A percentile compares a stretch with the other conserved stretches of the same genome.
Conservation (phyloP, 2,329 filamentous ascomycete genomes). For the Pyricularia grisea region DNA sequence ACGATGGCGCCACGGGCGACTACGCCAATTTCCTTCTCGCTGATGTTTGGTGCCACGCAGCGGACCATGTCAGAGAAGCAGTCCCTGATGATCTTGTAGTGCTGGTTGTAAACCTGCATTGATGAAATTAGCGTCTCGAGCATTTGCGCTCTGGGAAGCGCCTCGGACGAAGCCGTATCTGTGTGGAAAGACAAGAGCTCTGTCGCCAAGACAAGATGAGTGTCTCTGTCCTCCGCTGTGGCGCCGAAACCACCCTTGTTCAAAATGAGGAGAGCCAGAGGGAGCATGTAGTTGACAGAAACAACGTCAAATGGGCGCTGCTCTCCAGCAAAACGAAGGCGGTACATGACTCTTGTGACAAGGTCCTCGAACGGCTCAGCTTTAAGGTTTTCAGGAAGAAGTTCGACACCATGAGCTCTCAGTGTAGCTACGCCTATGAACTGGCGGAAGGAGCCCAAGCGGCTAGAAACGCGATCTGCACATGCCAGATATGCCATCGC, state of each 20-base stretch:
- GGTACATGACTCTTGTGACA: constrained; percentile 81
- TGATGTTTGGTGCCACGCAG: constrained; percentile 76
- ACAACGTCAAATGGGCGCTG: constrained; percentile 89
- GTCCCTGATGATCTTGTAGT: constrained; percentile 93
- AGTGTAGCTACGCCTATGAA: constrained; percentile 86
- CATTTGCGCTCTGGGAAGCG: constrained; percentile 67
- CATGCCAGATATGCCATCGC: constrained; percentile 72
- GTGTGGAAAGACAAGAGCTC: constrained; percentile 89
- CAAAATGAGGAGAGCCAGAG: constrained; percentile 71
- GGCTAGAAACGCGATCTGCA: constrained; percentile 61
- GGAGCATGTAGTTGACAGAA: constrained; percentile 79
- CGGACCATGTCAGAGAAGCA: constrained; percentile 80
- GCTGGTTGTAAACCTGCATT: constrained; percentile 83
- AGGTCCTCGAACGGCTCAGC: constrained; percentile 77
- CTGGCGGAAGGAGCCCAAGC: constrained; percentile 65
- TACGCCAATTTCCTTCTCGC: constrained; percentile 58
- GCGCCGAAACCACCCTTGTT: constrained; percentile 68
- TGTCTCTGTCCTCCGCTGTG: constrained; percentile 69
- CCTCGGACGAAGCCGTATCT: constrained; percentile 62
- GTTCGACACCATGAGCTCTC: constrained; percentile 64
- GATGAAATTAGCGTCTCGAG: constrained; percentile 63
- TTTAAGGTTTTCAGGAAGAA: constrained; percentile 62
- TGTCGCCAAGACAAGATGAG: constrained; percentile 79
- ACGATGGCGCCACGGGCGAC: constrained; percentile 75
- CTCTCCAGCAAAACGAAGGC: constrained; percentile 80